Conservation (phyloP, 1,139 yeast species). For the Lodderomyces metapsilosis region DNA sequence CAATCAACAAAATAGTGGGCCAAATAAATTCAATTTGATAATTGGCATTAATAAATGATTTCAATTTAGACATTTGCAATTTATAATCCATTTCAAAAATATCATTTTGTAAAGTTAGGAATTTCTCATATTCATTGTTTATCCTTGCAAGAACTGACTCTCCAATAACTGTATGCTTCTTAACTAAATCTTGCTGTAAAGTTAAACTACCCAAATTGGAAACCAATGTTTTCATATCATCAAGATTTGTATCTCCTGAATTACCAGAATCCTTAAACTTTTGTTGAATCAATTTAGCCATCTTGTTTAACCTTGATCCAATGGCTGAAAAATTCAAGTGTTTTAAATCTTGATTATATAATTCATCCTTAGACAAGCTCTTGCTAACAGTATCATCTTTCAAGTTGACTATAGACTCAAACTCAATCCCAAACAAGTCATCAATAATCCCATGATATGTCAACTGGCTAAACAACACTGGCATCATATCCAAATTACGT, state of each 20-base stretch:
- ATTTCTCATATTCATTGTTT: constrained; percentile 47
- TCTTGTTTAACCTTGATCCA: constrained; percentile 66
- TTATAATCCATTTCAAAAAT: constrained; percentile 59
- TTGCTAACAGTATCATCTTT: constrained; percentile 17
- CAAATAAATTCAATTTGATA: constrained; percentile 39
- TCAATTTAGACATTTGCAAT: constrained; percentile 47
- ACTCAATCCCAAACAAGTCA: constrained; percentile 58
- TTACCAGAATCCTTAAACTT: constrained; percentile 48
- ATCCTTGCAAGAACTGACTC: constrained; percentile 63
- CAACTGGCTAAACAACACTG: constrained; percentile 72
- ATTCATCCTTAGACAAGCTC: constrained; percentile 24
- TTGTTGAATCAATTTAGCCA: constrained; percentile 70
- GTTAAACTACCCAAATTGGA: constrained; percentile 68
- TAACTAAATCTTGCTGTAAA: constrained; percentile 62
- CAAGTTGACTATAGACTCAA: constrained; percentile 36
- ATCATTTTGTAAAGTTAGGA: constrained; percentile 73
- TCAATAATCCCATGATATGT: constrained; percentile 82
- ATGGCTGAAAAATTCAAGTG: constrained; percentile 77
- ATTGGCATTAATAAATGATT: constrained; percentile 45
- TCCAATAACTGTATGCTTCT: constrained; percentile 74
- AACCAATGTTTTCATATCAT: constrained; percentile 72
- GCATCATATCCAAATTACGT: constrained; percentile 67
- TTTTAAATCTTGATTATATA: constrained; percentile 45
- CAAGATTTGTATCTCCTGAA: constrained; percentile 43
- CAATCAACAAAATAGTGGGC: constrained; percentile 52